phyloP scores from a whole-genome alignment of 2,329 filamentous ascomycete species.

The Zalaria obscura region DNA sequence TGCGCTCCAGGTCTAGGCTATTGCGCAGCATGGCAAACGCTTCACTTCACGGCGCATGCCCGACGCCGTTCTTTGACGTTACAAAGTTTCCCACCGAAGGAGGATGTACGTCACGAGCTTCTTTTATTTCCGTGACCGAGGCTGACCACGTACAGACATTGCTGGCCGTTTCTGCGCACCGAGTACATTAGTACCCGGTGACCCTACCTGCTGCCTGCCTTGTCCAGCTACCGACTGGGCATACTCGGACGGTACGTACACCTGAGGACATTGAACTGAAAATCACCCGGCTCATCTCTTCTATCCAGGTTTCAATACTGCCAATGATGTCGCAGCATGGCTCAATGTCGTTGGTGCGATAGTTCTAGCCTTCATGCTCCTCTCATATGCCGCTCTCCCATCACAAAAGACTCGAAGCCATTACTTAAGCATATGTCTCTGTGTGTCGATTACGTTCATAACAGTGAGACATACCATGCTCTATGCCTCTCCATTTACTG shows the following conservation, averaged over 20 bases:
- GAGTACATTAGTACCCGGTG: constrained; percentile 26
- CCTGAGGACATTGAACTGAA: too few species aligned
- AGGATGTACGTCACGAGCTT: constrained; percentile 46
- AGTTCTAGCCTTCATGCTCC: constrained; percentile 59
- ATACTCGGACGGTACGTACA: constrained; percentile 38
- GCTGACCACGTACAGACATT: constrained; percentile 30
- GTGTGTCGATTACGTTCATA: constrained; percentile 61
- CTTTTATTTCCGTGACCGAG: neutral
- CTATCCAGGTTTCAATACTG: constrained; percentile 33
- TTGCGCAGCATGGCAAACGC: constrained; percentile 1
- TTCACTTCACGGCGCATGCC: constrained; percentile 4
- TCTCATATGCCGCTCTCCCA: constrained; percentile 69
- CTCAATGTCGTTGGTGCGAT: constrained; percentile 62
- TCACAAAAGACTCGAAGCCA: constrained; percentile 83
- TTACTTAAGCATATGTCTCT: constrained; percentile 81
- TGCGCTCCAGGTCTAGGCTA: neutral
- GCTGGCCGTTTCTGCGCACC: constrained; percentile 44
- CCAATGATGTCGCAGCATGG: constrained; percentile 63
- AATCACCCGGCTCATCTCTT: constrained; percentile 7
- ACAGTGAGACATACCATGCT: constrained; percentile 42
- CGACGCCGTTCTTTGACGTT: constrained; percentile 52
- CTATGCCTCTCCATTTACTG: constrained; percentile 24
- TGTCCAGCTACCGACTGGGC: constrained; percentile 76
- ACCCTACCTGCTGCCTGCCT: constrained; percentile 66
- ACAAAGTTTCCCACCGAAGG: constrained; percentile 42